phyloP scores from a whole-genome alignment of 805 yeast genomes.

The Wickerhamomyces subpelliculosus region DNA sequence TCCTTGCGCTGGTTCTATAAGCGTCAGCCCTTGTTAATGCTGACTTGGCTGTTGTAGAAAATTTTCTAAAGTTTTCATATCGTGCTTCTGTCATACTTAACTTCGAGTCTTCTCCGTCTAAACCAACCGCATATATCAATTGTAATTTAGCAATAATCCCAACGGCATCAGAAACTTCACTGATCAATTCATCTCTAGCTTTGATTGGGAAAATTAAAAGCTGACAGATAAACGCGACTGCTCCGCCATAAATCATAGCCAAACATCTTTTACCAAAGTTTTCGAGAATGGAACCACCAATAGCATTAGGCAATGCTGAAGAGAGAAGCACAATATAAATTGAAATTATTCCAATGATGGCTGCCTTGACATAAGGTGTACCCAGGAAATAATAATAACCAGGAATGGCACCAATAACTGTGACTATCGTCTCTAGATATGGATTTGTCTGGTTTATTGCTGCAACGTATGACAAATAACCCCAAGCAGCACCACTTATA shows the following conservation, averaged over 20 bases:
- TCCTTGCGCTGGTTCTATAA: conserved; percentile 32
- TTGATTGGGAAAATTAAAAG: conserved; percentile 38
- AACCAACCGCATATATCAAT: conserved; percentile 31
- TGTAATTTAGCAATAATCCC: conserved; percentile 34
- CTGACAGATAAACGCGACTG: conserved; percentile 39
- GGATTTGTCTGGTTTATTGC: conserved; percentile 33
- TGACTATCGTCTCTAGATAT: conserved; percentile 34
- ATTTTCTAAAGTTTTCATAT: conserved; percentile 24
- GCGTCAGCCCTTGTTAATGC: conserved; percentile 34
- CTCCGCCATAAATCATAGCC: conserved; percentile 45
- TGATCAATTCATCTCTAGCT: conserved; percentile 37
- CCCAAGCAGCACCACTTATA: conserved; percentile 42
- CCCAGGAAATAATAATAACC: conserved; percentile 39
- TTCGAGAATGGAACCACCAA: conserved; percentile 32
- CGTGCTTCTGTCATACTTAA: conserved; percentile 23
- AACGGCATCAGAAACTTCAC: conserved; percentile 33
- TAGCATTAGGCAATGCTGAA: conserved; percentile 30
- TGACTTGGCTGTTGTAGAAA: conserved; percentile 31
- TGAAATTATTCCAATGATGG: conserved; percentile 41
- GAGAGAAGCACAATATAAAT: conserved; percentile 41
- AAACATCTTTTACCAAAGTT: conserved; percentile 44
- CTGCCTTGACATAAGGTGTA: conserved; percentile 44
- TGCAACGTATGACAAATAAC: conserved; percentile 38
- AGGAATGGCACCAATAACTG: conserved; percentile 36
- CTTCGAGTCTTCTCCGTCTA: conserved; percentile 26